Percentiles rank a stretch among this genome's conserved stretches.
phyloP scores from a whole-genome alignment of 2,329 filamentous ascomycete species.

The Calonectria pteridis region DNA sequence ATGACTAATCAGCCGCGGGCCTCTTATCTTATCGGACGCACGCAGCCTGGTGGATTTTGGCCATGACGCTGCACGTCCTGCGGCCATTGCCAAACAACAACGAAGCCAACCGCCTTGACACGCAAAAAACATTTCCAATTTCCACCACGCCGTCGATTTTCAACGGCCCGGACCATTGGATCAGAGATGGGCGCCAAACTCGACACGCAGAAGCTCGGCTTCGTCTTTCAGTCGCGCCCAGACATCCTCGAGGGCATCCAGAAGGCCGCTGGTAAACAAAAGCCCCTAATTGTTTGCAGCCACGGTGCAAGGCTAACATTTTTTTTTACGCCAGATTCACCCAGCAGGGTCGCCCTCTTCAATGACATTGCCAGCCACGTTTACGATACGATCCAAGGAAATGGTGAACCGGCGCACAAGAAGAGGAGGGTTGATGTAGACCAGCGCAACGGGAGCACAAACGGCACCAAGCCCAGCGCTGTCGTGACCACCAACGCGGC shows the following conservation, averaged over 20 bases:
- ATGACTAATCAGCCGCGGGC: slow-evolving; percentile 40
- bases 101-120: slow-evolving; percentile 2
- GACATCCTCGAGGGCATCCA: slow-evolving; percentile 68
- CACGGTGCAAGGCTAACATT: slow-evolving; percentile 24
- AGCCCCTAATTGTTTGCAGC: slow-evolving; percentile 34
- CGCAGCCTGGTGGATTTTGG: slow-evolving; percentile 24
- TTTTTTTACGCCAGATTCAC: slow-evolving; percentile 58
- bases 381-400: slow-evolving; percentile 56
- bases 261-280: slow-evolving; percentile 62
- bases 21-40: slow-evolving; percentile 43
- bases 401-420: slow-evolving; percentile 63
- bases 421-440: slow-evolving; percentile 64
- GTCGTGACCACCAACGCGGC: slow-evolving; percentile 53
- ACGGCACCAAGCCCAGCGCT: slow-evolving; percentile 31
- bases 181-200: slow-evolving; percentile 58
- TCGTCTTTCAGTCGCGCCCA: slow-evolving; percentile 67
- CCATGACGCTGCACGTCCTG: slow-evolving; percentile 40
- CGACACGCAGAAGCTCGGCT: slow-evolving; percentile 62
- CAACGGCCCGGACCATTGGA: slow-evolving; percentile 26
- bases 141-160: slow-evolving; percentile 33
- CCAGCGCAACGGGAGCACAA: slow-evolving; percentile 40
- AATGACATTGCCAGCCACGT: slow-evolving; percentile 68
- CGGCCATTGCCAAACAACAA: slow-evolving; percentile 21
- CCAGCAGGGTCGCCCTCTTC: slow-evolving; percentile 64
- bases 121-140: slow-evolving; percentile 20